Conservation (phyloP, 805 yeast genomes). For the Priceomyces haplophilus region DNA sequence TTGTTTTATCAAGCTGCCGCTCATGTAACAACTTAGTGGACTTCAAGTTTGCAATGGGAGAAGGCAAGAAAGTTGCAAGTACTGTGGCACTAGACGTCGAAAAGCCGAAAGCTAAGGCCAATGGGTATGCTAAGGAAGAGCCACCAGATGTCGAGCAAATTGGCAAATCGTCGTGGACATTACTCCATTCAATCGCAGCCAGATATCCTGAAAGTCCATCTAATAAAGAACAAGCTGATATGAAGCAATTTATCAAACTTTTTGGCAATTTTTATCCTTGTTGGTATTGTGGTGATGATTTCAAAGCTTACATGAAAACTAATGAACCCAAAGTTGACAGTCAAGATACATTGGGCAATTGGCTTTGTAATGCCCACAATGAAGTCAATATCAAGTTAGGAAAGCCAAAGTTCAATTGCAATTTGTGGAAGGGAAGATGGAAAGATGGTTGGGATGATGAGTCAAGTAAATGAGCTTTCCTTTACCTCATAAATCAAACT, state of each 20-base stretch:
- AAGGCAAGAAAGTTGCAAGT: conserved; percentile 11
- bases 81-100: neutral
- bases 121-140: conserved; percentile 38
- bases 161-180: conserved; percentile 90
- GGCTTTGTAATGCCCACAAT: conserved; percentile 96
- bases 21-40: conserved; percentile 81
- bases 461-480: neutral
- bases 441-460: conserved; percentile 78
- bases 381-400: conserved; percentile 85
- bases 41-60: conserved; percentile 57
- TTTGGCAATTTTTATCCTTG: conserved; percentile 89
- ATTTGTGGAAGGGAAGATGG: conserved; percentile 93
- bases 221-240: conserved; percentile 59
- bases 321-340: conserved; percentile 56
- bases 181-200: conserved; percentile 87
- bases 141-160: conserved; percentile 85
- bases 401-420: conserved; percentile 81
- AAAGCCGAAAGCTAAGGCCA: conserved; percentile 6
- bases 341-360: conserved; percentile 77
- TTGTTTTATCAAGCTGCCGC: conserved; percentile 58
- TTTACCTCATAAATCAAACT: neutral
- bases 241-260: conserved; percentile 63
- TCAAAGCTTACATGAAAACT: conserved; percentile 54
- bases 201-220: conserved; percentile 74
- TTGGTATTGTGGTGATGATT: conserved; percentile 88